phyloP scores from a whole-genome alignment of 352 stramenopile genomes.

The Heterotrichella gracilis region DNA sequence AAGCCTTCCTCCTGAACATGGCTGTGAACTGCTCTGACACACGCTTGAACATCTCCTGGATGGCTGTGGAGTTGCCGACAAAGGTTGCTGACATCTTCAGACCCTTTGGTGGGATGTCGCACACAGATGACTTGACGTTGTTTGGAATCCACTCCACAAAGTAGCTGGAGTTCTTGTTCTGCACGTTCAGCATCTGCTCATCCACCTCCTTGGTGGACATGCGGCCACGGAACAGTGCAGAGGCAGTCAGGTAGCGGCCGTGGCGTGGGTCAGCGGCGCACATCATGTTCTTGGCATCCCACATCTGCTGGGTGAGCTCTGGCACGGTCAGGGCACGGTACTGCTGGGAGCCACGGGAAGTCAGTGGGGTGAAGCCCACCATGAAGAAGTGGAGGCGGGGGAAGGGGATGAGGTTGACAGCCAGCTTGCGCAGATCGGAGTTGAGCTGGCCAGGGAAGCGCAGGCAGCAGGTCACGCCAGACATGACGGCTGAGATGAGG shows the following conservation, averaged over 20 bases:
- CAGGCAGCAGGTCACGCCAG: conserved; percentile 82
- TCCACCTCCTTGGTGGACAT: conserved; percentile 98
- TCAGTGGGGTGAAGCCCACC: conserved; percentile 88
- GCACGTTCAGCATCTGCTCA: conserved; percentile 92
- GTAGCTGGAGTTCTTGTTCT: conserved; percentile 98
- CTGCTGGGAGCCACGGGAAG: conserved; percentile 62
- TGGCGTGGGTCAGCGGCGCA: conserved; percentile 86
- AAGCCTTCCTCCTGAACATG: conserved; percentile 99
- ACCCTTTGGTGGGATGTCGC: conserved; percentile 82
- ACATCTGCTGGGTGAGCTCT: conserved; percentile 86
- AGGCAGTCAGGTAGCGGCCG: conserved; percentile 86
- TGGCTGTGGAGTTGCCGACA: conserved; percentile 90
- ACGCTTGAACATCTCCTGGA: conserved; percentile 98
- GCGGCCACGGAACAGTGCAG: conserved; percentile 87
- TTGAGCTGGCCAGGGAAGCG: conserved; percentile 93
- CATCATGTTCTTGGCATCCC: conserved; percentile 99
- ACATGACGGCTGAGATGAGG: conserved; percentile 86
- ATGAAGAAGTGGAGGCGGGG: conserved; percentile 98
- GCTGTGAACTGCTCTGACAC: conserved; percentile 96
- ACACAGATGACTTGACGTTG: conserved; percentile 98
- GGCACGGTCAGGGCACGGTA: conserved; percentile 83
- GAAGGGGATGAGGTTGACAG: conserved; percentile 92
- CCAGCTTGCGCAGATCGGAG: conserved; percentile 85
- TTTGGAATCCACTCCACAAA: conserved; percentile 99
- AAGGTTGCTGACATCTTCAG: conserved; percentile 92